Conservation (phyloP, 805 yeast genomes). For the Ogataea nitratoaversa region DNA sequence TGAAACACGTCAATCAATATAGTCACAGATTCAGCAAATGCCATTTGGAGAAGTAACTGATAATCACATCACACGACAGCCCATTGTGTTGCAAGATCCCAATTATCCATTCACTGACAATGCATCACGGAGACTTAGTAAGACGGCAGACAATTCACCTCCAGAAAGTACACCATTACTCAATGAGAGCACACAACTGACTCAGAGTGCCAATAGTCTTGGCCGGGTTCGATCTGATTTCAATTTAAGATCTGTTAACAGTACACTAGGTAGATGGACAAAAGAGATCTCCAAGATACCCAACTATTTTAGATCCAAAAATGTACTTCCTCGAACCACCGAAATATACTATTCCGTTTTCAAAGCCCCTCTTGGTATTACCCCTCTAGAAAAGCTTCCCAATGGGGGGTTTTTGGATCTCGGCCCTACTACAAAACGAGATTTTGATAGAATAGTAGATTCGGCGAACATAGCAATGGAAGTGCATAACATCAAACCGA, state of each 20-base stretch:
- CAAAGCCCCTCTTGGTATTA: conserved; percentile 33
- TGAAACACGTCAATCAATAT: too few relatives aligned
- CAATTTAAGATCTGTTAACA: conserved; percentile 6
- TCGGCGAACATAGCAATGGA: conserved; percentile 45
- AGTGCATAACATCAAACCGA: conserved; percentile 38
- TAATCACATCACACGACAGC: background rate
- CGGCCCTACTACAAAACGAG: conserved; percentile 25
- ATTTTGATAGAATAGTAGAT: conserved; percentile 39
- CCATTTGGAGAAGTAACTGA: background rate
- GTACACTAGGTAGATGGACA: conserved; percentile 15
- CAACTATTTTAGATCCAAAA: conserved; percentile 8
- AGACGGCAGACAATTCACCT: background rate
- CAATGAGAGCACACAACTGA: background rate
- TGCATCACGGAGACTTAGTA: background rate
- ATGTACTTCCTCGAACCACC: conserved; percentile 21
- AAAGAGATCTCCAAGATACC: conserved; percentile 14
- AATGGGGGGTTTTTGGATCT: conserved; percentile 16
- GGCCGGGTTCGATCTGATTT: conserved; percentile 5
- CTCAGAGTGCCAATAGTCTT: background rate
- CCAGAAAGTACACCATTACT: conserved; percentile 1
- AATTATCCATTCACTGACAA: background rate
- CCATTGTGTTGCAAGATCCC: background rate
- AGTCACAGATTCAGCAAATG: too few relatives aligned
- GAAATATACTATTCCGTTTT: conserved; percentile 57
- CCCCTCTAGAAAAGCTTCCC: conserved; percentile 28